These are phyloP conservation scores for Candida jianshihensis DNA, from an alignment of 805 yeast species.

Conservation along the genomic window DNA sequence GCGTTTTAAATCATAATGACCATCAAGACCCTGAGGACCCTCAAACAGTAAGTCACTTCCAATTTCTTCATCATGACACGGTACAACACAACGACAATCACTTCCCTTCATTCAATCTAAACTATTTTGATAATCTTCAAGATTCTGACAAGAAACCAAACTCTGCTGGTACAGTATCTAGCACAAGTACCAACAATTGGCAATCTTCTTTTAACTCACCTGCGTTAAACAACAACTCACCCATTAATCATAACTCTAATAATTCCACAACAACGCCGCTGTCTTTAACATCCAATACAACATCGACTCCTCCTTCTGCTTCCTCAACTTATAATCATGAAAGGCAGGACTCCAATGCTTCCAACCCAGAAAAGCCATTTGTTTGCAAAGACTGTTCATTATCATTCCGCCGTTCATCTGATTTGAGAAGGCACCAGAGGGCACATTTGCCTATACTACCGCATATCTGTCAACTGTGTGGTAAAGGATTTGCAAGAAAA, in stretches of 20 bases:
- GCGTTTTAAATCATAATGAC: too few species aligned
- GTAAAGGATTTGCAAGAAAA: conserved; percentile 77
- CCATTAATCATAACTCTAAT: background rate
- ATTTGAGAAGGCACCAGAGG: conserved; percentile 67
- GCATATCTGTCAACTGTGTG: conserved; percentile 67
- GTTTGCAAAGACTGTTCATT: conserved; percentile 55
- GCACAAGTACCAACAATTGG: background rate
- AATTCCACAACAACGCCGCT: conserved; percentile 3
- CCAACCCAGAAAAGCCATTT: conserved; percentile 33
- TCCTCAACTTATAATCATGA: conserved; percentile 1
- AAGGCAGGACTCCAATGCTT: conserved; percentile 1
- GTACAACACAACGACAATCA: conserved; percentile 9
- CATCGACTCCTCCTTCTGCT: background rate
- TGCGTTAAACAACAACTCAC: background rate
- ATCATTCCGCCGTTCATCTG: conserved; percentile 61
- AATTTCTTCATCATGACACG: conserved; percentile 7
- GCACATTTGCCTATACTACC: conserved; percentile 69
- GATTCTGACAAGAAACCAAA: background rate
- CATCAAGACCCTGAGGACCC: background rate
- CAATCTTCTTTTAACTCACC: background rate
- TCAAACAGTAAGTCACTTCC: background rate
- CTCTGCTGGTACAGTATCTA: background rate
- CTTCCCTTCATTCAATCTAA: conserved; percentile 22
- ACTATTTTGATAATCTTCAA: conserved; percentile 21
- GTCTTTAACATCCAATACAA: conserved; percentile 2